Evolutionary conservation across 345 rosid species (phyloP).

Genomic region (Melaleuca alternifolia): DNA sequence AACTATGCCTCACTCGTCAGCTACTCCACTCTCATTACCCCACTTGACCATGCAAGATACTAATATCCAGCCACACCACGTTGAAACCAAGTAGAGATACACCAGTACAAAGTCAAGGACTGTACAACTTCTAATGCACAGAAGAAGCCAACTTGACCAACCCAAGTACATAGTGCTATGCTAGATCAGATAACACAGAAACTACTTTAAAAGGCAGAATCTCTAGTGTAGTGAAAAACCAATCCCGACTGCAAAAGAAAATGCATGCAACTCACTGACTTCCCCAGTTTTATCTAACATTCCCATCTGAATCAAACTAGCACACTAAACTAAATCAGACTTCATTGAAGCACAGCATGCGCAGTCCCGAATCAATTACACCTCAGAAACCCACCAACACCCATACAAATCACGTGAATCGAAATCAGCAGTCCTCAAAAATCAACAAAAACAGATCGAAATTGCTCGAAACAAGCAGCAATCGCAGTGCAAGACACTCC

Average conservation of each 20-base stretch:
- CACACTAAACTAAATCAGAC: not conserved
- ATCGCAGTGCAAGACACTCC: not conserved
- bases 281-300: not conserved
- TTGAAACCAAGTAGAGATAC: not conserved
- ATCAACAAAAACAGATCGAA: not conserved
- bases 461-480: not conserved
- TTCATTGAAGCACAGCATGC: not conserved
- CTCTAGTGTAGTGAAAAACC: not conserved
- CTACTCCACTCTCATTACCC: not conserved
- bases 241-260: not conserved
- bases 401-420: not conserved
- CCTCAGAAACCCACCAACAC: not conserved
- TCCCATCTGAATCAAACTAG: not conserved
- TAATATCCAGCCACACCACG: not conserved
- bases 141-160: not conserved
- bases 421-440: not conserved
- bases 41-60: not conserved
- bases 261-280: not conserved
- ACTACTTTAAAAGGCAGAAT: not conserved
- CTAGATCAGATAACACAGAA: not conserved
- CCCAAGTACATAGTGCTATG: not conserved
- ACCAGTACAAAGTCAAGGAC: not conserved
- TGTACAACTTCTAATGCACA: not conserved
- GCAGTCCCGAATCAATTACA: not conserved
- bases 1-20: not conserved